Conservation (phyloP, 2,329 filamentous ascomycete species). For the Colletotrichum euphorbiae region DNA sequence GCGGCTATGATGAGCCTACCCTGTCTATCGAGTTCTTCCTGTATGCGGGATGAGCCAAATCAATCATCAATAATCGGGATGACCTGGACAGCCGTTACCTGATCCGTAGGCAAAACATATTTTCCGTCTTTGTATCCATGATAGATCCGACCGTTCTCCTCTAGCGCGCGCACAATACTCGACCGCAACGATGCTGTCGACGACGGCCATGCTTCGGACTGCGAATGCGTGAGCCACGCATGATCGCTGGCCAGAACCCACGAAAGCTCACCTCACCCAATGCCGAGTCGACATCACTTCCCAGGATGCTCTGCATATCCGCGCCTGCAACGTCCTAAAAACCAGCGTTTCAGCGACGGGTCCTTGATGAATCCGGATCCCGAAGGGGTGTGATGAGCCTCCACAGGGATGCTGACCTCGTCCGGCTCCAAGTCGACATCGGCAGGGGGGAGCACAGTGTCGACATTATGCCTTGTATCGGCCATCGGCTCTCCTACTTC, state of each 20-base stretch:
- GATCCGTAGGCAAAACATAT: slow-evolving; percentile 53
- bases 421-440: slow-evolving; percentile 36
- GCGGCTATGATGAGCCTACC: slow-evolving; percentile 37
- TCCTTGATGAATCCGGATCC: not conserved
- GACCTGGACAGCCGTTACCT: slow-evolving; percentile 42
- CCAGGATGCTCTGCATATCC: slow-evolving; percentile 37
- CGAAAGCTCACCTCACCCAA: slow-evolving; percentile 44
- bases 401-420: slow-evolving; percentile 26
- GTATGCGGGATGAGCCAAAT: slow-evolving; percentile 29
- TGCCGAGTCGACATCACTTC: slow-evolving; percentile 45
- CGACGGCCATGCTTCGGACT: slow-evolving; percentile 46
- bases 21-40: slow-evolving; percentile 52
- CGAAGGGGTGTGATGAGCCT: not conserved
- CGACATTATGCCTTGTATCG: slow-evolving; percentile 25
- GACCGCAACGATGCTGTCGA: slow-evolving; percentile 49
- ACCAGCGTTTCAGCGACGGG: not conserved
- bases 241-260: not conserved
- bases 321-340: slow-evolving; percentile 30
- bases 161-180: slow-evolving; percentile 45
- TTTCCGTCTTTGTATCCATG: slow-evolving; percentile 53
- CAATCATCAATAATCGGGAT: not conserved
- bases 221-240: slow-evolving; percentile 2
- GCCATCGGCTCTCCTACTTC: slow-evolving; percentile 23
- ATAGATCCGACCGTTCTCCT: slow-evolving; percentile 54
- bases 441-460: slow-evolving; percentile 7